These are phyloP conservation scores for Colletotrichum limetticola DNA, from an alignment of 2,329 filamentous ascomycete genomes.

Conservation along the genomic window DNA sequence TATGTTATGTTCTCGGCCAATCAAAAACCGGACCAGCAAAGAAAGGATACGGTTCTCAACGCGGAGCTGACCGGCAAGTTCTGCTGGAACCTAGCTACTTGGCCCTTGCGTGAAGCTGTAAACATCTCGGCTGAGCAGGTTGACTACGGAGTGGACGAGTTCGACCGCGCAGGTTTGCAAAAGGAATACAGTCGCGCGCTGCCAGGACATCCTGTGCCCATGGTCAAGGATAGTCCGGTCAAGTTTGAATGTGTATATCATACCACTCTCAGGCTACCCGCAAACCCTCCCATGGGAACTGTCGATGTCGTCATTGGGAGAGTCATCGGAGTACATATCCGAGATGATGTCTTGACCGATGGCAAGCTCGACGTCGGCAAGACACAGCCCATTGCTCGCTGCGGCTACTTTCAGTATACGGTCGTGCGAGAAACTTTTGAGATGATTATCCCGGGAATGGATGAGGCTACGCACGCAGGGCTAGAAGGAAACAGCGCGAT, in stretches of 20 bases:
- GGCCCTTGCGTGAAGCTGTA: constrained; percentile 63
- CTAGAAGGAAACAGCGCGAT: too few relatives aligned
- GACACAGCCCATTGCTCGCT: constrained; percentile 68
- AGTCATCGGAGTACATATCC: constrained; percentile 53
- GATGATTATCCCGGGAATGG: too few relatives aligned
- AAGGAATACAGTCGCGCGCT: too few relatives aligned
- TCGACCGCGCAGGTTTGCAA: constrained; percentile 47
- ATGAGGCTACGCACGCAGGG: too few relatives aligned
- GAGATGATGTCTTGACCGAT: constrained; percentile 63
- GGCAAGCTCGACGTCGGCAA: constrained; percentile 66
- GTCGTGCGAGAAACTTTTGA: constrained; percentile 50
- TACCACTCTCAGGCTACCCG: too few relatives aligned
- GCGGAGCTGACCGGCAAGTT: constrained; percentile 66
- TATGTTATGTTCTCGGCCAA: constrained; percentile 72
- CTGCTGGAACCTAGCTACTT: constrained; percentile 70
- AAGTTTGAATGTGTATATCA: too few relatives aligned
- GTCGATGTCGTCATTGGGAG: too few relatives aligned
- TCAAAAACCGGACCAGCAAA: constrained; percentile 55
- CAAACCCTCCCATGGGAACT: too few relatives aligned
- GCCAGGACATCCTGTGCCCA: too few relatives aligned
- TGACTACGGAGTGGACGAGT: constrained; percentile 63
- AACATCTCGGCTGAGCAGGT: constrained; percentile 65
- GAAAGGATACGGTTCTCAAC: constrained; percentile 69
- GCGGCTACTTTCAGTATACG: constrained; percentile 69
- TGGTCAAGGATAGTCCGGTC: too few relatives aligned